Evolutionary conservation across 768 basidiomycete species (phyloP).

Genomic region (Lactarius vividus): DNA sequence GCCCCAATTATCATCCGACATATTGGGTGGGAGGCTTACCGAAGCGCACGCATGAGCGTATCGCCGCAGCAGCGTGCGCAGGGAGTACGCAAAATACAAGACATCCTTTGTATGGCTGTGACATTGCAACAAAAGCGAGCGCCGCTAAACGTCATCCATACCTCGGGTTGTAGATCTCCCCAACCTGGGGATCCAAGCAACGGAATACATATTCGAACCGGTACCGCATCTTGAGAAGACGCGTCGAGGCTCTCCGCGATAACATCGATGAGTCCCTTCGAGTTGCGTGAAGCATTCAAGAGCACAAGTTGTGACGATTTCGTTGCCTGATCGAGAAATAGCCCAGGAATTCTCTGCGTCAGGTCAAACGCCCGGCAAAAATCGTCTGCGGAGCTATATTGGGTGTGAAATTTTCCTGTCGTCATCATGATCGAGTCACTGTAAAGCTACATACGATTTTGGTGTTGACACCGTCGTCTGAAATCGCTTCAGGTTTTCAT

Average conservation of each 20-base stretch:
- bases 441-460: slow-evolving; percentile 43
- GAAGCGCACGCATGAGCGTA: slow-evolving; percentile 63
- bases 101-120: slow-evolving; percentile 49
- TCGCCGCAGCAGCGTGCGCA: slow-evolving; percentile 59
- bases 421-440: slow-evolving; percentile 10
- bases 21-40: slow-evolving; percentile 61
- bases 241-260: slow-evolving; percentile 20
- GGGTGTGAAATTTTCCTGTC: slow-evolving; percentile 16
- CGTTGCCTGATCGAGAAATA: slow-evolving; percentile 38
- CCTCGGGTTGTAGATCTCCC: slow-evolving; percentile 60
- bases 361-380: slow-evolving; percentile 76
- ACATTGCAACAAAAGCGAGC: slow-evolving; percentile 4
- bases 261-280: slow-evolving; percentile 9
- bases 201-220: slow-evolving; percentile 27
- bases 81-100: slow-evolving; percentile 64
- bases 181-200: slow-evolving; percentile 46
- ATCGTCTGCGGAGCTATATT: slow-evolving; percentile 49
- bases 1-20: slow-evolving; percentile 57
- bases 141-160: slow-evolving; percentile 36
- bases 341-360: slow-evolving; percentile 54
- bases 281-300: slow-evolving; percentile 14
- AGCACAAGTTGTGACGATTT: slow-evolving; percentile 19
- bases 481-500: slow-evolving; percentile 90
- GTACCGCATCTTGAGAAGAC: slow-evolving; percentile 21
- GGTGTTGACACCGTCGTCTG: slow-evolving; percentile 70